Evolutionary conservation across 176 grass and related monocot species (phyloP).

Genomic region (Cymbopogon citratus): DNA sequence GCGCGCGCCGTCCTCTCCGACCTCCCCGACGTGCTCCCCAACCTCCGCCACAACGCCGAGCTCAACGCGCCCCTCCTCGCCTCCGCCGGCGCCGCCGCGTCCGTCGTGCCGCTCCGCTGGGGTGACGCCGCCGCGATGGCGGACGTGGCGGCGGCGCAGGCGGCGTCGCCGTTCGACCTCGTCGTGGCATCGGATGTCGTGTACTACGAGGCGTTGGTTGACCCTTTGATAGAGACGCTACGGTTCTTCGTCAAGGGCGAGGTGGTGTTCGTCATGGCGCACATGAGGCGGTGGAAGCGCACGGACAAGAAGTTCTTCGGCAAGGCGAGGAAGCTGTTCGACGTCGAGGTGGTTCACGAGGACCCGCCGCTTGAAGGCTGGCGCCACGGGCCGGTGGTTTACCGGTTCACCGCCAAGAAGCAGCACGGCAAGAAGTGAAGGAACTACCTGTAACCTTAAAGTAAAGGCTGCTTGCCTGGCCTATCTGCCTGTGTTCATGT

Average conservation of each 20-base stretch:
- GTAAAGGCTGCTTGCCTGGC: constrained; percentile 25
- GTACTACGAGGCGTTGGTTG: constrained; percentile 76
- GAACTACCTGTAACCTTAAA: constrained; percentile 13
- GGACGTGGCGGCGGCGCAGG: not conserved
- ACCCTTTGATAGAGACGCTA: constrained; percentile 74
- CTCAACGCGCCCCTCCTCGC: constrained; percentile 50
- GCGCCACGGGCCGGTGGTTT: constrained; percentile 58
- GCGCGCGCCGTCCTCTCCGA: constrained; percentile 57
- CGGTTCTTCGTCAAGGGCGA: constrained; percentile 67
- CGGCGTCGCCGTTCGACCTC: constrained; percentile 43
- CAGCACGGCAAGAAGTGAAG: constrained; percentile 17
- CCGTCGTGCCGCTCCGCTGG: constrained; percentile 57
- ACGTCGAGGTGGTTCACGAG: constrained; percentile 58
- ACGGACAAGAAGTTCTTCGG: constrained; percentile 77
- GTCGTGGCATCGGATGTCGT: constrained; percentile 79
- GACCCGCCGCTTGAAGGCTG: constrained; percentile 61
- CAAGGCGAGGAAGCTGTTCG: constrained; percentile 72
- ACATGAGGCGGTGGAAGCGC: constrained; percentile 94
- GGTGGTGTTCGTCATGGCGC: constrained; percentile 72
- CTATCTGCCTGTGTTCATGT: not conserved
- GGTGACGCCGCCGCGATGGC: constrained; percentile 36
- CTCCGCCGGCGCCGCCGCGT: constrained; percentile 43
- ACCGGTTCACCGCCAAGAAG: constrained; percentile 59
- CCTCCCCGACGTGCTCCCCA: constrained; percentile 66
- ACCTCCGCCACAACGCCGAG: constrained; percentile 64